These are phyloP conservation scores for Tympanopsis confertula DNA, from an alignment of 2,329 filamentous ascomycete species.

Conservation along the genomic window DNA sequence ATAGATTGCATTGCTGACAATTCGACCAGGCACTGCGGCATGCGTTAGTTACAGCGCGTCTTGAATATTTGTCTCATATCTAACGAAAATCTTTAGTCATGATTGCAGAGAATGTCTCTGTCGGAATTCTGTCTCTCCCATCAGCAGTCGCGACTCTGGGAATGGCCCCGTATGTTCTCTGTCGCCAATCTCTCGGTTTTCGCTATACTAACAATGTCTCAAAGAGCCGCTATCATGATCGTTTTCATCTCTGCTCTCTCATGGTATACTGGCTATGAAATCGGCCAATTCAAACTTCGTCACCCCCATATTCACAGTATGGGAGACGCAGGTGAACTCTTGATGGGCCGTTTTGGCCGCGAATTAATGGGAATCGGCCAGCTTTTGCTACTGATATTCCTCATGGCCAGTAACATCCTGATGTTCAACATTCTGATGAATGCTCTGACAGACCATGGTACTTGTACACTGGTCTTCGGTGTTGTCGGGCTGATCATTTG, in stretches of 20 bases:
- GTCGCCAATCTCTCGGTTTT: background rate
- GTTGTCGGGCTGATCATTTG: background rate
- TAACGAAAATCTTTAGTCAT: background rate
- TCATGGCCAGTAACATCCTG: conserved; percentile 1
- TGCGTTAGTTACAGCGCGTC: background rate
- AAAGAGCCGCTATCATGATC: background rate
- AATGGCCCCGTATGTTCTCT: background rate
- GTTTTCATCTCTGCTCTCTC: background rate
- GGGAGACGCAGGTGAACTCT: background rate
- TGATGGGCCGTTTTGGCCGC: conserved; percentile 1
- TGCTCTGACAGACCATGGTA: background rate
- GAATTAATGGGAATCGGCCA: background rate
- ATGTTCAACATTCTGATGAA: background rate
- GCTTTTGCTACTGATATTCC: background rate
- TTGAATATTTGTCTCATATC: no score
- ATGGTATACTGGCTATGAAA: conserved; percentile 1
- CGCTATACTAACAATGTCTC: background rate
- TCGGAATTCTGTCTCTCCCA: conserved; percentile 1
- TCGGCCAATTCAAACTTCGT: conserved; percentile 1
- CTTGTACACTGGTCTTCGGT: background rate
- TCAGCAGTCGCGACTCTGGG: background rate
- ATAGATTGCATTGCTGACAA: no score
- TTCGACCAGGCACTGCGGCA: conserved; percentile 1
- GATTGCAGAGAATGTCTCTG: background rate
- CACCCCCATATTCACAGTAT: background rate